Evolutionary conservation across 176 grass and related monocot species (phyloP).

Genomic region (Oryza meridionalis): DNA sequence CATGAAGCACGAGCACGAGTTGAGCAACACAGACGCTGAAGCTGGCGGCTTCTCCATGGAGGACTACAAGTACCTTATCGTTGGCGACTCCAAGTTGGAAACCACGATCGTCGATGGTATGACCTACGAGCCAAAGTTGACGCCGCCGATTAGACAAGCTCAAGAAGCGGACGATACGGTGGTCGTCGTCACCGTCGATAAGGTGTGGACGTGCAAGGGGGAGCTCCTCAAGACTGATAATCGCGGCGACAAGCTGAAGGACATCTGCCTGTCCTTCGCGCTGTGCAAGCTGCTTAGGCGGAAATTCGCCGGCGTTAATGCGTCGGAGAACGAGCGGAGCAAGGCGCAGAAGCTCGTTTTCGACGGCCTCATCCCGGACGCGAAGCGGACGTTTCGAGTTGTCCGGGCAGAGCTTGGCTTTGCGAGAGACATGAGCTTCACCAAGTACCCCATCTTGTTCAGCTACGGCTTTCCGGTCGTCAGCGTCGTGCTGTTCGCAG

Average conservation of each 20-base stretch:
- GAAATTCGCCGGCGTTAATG: constrained; percentile 1
- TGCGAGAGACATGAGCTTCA: constrained; percentile 44
- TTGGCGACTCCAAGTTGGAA: constrained; percentile 24
- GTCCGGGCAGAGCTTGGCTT: constrained; percentile 46
- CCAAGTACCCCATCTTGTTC: constrained; percentile 60
- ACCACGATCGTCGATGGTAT: too few relatives aligned
- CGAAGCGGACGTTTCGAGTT: constrained; percentile 36
- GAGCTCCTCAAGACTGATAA: not conserved
- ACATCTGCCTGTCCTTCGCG: constrained; percentile 59
- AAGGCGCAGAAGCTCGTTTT: constrained; percentile 37
- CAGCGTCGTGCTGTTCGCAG: constrained; percentile 21
- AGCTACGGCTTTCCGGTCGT: constrained; percentile 47
- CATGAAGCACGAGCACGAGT: constrained; percentile 48
- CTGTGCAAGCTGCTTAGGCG: constrained; percentile 58
- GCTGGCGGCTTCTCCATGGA: not conserved
- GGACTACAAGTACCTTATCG: constrained; percentile 47
- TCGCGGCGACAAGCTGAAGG: constrained; percentile 3
- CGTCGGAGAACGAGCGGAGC: not conserved
- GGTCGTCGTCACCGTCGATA: constrained; percentile 33
- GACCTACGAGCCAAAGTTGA: not conserved
- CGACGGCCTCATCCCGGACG: constrained; percentile 29
- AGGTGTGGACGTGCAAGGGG: constrained; percentile 29
- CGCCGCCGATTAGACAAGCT: too few relatives aligned
- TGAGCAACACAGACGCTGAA: not conserved
- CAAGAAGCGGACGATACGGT: not conserved